These are phyloP conservation scores for Esteya vermicola DNA, from an alignment of 2,329 filamentous ascomycete species.

Conservation along the genomic window DNA sequence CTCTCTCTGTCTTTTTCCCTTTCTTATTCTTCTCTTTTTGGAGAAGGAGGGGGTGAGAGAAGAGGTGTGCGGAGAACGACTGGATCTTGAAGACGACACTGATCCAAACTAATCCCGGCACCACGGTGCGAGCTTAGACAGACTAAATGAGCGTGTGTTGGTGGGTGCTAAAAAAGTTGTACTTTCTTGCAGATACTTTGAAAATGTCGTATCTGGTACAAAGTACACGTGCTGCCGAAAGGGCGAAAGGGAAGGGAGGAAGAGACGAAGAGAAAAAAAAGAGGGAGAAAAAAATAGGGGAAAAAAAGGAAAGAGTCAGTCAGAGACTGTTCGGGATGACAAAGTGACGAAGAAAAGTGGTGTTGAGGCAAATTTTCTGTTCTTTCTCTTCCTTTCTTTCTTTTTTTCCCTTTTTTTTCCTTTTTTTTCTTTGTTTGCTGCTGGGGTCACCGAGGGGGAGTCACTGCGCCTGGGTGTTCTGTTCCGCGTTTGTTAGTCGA, in stretches of 20 bases:
- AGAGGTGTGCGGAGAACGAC: conserved; percentile 8
- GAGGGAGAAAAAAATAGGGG: neutral
- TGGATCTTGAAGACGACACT: conserved; percentile 2
- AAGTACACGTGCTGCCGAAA: neutral
- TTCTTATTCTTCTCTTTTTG: conserved; percentile 7
- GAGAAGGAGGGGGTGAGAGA: conserved; percentile 1
- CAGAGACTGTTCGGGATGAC: conserved; percentile 1
- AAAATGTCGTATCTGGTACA: neutral
- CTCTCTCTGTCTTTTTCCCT: conserved; percentile 1
- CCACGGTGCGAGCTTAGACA: conserved; percentile 6
- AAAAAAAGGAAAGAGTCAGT: neutral
- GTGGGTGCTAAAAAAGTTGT: neutral
- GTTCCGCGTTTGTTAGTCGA: too few species aligned
- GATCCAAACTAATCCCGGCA: conserved; percentile 4
- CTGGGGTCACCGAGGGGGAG: neutral
- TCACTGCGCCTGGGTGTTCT: too few species aligned
- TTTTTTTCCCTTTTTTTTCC: conserved; percentile 1
- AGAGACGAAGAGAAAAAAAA: neutral
- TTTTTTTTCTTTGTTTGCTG: neutral
- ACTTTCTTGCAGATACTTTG: neutral
- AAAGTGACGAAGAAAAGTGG: neutral
- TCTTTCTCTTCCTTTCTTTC: neutral
- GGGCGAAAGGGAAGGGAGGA: too few species aligned
- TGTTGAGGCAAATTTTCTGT: neutral
- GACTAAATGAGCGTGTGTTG: neutral